Conservation (phyloP, 2,329 filamentous ascomycete genomes). For the Mycogone perniciosa region DNA sequence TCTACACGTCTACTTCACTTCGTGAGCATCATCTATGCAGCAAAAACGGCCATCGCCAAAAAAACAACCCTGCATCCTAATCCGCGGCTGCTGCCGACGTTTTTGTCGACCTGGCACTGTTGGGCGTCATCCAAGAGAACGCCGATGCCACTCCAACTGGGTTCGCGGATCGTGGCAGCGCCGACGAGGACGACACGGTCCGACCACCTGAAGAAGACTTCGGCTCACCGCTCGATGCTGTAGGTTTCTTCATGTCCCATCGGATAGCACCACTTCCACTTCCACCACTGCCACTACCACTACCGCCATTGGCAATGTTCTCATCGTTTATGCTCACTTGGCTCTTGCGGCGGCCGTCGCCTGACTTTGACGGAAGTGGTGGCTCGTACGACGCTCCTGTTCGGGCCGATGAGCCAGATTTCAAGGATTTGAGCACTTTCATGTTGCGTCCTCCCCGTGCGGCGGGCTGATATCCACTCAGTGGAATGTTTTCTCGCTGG, state of each 20-base stretch:
- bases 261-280: slow-evolving; percentile 23
- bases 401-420: slow-evolving; percentile 50
- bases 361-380: slow-evolving; percentile 36
- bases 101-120: slow-evolving; percentile 28
- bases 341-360: slow-evolving; percentile 50
- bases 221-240: slow-evolving; percentile 1
- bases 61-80: slow-evolving; percentile 2
- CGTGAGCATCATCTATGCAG: too few species aligned
- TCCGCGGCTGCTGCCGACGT: slow-evolving; percentile 28
- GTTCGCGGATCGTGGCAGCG: slow-evolving; percentile 59
- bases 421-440: slow-evolving; percentile 82
- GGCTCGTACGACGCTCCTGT: slow-evolving; percentile 49
- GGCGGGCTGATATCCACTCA: slow-evolving; percentile 65
- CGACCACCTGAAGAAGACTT: slow-evolving; percentile 18
- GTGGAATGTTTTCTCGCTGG: slow-evolving; percentile 44
- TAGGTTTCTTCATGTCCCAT: slow-evolving; percentile 48
- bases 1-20: too few species aligned
- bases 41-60: too few species aligned
- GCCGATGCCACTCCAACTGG: slow-evolving; percentile 88
- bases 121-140: slow-evolving; percentile 80
- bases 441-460: slow-evolving; percentile 62
- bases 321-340: slow-evolving; percentile 33
- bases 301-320: slow-evolving; percentile 18
- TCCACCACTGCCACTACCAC: too few species aligned
- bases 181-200: slow-evolving; percentile 25